These are phyloP conservation scores for Limnomonas spitsbergensis DNA, from an alignment of 139 green algal genomes.

Conservation along the genomic window DNA sequence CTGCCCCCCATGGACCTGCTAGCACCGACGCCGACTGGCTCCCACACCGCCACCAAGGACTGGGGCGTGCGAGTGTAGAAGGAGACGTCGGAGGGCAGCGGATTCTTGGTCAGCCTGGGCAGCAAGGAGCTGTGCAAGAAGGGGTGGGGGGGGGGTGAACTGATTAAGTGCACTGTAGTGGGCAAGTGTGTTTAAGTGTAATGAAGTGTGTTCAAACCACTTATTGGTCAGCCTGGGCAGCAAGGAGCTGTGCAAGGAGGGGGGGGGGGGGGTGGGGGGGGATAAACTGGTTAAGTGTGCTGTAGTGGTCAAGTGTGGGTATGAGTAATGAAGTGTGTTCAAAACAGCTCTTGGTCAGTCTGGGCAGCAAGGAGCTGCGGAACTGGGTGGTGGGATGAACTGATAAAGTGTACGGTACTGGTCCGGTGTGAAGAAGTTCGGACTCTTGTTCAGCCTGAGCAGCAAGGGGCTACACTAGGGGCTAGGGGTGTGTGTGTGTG, in stretches of 20 bases:
- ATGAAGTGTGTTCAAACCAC: no score
- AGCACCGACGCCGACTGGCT: conserved; percentile 18
- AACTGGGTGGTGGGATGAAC: not conserved
- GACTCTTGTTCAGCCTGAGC: conserved; percentile 8
- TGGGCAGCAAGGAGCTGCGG: not conserved
- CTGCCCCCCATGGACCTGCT: no score
- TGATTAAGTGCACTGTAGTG: no score
- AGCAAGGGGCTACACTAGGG: not conserved
- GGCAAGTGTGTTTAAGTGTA: no score
- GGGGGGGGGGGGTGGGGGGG: not conserved
- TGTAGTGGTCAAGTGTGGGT: no score
- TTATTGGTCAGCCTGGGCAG: conserved; percentile 16
- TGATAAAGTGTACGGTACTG: no score
- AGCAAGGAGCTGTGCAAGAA: not conserved
- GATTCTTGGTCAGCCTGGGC: conserved; percentile 11
- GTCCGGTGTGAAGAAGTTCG: no score
- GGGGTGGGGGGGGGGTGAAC: not conserved
- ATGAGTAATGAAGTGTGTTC: no score
- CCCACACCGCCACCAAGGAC: not conserved
- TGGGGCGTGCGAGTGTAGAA: conserved; percentile 21
- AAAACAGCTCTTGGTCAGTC: conserved; percentile 13
- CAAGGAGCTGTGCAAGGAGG: not conserved
- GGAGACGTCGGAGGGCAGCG: conserved; percentile 17
- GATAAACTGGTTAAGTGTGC: no score
- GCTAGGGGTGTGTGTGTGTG: not conserved